These are phyloP conservation scores for Fusarium sp. DNA, from an alignment of 2,329 filamentous ascomycete species.

Conservation along the genomic window DNA sequence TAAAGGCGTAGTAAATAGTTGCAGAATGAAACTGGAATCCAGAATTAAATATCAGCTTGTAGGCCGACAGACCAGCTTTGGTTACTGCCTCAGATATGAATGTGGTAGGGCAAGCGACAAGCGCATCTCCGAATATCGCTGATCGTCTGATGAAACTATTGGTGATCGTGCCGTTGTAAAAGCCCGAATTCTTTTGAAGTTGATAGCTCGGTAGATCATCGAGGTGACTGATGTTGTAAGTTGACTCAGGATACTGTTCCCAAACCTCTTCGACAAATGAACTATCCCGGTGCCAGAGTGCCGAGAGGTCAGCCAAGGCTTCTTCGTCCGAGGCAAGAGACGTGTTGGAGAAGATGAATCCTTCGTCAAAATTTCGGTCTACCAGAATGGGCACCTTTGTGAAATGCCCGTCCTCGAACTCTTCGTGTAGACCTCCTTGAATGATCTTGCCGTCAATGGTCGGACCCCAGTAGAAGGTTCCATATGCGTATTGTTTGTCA, in stretches of 20 bases:
- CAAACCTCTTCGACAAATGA: neutral
- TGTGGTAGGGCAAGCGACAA: slow-evolving; percentile 8
- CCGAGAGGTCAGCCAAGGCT: neutral
- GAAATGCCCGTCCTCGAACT: slow-evolving; percentile 8
- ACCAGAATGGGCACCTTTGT: slow-evolving; percentile 15
- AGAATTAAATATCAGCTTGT: slow-evolving; percentile 19
- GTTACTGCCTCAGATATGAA: slow-evolving; percentile 10
- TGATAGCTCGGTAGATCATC: neutral
- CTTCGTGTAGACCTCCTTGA: neutral
- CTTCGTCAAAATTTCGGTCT: slow-evolving; percentile 16
- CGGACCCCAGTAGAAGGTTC: slow-evolving; percentile 14
- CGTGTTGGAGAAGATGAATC: slow-evolving; percentile 12
- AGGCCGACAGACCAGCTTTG: slow-evolving; percentile 2
- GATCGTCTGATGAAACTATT: slow-evolving; percentile 11
- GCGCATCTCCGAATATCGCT: slow-evolving; percentile 9
- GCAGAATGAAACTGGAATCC: slow-evolving; percentile 20
- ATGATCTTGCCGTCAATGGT: slow-evolving; percentile 8
- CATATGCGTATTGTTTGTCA: slow-evolving; percentile 6
- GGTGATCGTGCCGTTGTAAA: neutral
- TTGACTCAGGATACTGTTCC: slow-evolving; percentile 5
- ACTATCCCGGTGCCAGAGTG: neutral
- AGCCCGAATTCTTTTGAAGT: neutral
- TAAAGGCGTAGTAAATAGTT: slow-evolving; percentile 7
- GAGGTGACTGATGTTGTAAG: slow-evolving; percentile 3
- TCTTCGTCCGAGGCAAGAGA: slow-evolving; percentile 4